These are phyloP conservation scores for Suillus discolor DNA, from an alignment of 768 basidiomycete species.

Conservation along the genomic window DNA sequence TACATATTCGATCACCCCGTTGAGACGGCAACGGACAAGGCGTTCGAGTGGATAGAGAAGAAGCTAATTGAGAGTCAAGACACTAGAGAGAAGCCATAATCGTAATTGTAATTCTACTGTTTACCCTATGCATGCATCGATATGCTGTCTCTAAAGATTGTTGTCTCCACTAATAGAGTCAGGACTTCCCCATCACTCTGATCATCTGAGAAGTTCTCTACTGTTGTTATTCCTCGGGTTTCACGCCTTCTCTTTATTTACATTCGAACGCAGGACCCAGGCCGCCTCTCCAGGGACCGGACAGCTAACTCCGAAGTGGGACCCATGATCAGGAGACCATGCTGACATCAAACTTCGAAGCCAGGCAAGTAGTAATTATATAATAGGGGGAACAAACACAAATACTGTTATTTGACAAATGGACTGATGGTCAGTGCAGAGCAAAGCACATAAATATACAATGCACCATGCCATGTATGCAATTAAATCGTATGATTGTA, in stretches of 20 bases:
- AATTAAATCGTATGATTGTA: constrained; percentile 5
- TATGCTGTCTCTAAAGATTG: not conserved
- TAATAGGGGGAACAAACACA: not conserved
- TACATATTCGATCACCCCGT: constrained; percentile 83
- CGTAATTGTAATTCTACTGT: constrained; percentile 23
- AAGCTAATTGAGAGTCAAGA: constrained; percentile 47
- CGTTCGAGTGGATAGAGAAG: constrained; percentile 71
- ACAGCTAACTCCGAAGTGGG: not conserved
- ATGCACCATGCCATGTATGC: not conserved
- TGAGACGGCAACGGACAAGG: constrained; percentile 65
- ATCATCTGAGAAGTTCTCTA: not conserved
- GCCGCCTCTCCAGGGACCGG: not conserved
- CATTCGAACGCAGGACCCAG: not conserved
- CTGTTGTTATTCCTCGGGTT: not conserved
- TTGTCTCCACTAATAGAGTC: not conserved
- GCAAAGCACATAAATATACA: not conserved
- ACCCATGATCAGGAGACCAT: not conserved
- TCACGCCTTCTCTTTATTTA: not conserved
- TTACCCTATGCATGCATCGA: not conserved
- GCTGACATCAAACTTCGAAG: not conserved
- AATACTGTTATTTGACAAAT: not conserved
- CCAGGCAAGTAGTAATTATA: not conserved
- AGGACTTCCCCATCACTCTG: no score
- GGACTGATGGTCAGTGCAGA: not conserved
- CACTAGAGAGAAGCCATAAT: constrained; percentile 32